phyloP scores from a whole-genome alignment of 176 grass and related monocot genomes.

The Phoenix dactylifera region DNA sequence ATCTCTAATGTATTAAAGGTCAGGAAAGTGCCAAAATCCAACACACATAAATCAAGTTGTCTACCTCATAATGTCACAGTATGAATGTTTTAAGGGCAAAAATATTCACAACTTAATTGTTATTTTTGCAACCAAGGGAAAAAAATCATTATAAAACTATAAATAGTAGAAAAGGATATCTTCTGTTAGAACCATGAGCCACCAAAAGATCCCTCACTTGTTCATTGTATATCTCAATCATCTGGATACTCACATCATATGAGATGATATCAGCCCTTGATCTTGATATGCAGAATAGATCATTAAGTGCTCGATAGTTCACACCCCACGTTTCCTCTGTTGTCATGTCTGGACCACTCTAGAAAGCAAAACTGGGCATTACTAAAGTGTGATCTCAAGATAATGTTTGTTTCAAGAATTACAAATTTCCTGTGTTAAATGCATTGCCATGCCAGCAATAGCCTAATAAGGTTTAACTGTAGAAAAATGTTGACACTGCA shows the following conservation, averaged over 20 bases:
- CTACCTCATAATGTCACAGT: too few relatives aligned
- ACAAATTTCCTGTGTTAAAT: background rate
- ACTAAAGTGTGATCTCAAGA: background rate
- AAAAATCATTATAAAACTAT: too few relatives aligned
- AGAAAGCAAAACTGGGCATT: slow-evolving; percentile 6
- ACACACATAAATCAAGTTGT: background rate
- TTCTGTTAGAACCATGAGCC: slow-evolving; percentile 47
- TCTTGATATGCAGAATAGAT: slow-evolving; percentile 69
- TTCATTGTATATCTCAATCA: slow-evolving; percentile 96
- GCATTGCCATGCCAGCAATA: too few relatives aligned
- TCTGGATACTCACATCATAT: slow-evolving; percentile 69
- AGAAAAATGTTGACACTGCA: too few relatives aligned
- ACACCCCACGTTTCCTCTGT: slow-evolving; percentile 57
- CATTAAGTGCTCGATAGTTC: slow-evolving; percentile 69
- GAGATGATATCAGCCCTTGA: slow-evolving; percentile 35
- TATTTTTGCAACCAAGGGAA: background rate
- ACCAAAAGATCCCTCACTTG: slow-evolving; percentile 87
- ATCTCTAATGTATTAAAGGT: slow-evolving; percentile 68
- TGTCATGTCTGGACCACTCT: slow-evolving; percentile 65
- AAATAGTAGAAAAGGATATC: slow-evolving; percentile 56
- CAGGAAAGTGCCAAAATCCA: background rate
- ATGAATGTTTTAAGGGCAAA: too few relatives aligned
- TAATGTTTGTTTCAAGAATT: background rate
- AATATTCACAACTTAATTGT: too few relatives aligned
- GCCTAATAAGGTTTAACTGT: too few relatives aligned